Conservation (phyloP, 1,284 basidiomycete species). For the Cryptococcus neoformans region DNA sequence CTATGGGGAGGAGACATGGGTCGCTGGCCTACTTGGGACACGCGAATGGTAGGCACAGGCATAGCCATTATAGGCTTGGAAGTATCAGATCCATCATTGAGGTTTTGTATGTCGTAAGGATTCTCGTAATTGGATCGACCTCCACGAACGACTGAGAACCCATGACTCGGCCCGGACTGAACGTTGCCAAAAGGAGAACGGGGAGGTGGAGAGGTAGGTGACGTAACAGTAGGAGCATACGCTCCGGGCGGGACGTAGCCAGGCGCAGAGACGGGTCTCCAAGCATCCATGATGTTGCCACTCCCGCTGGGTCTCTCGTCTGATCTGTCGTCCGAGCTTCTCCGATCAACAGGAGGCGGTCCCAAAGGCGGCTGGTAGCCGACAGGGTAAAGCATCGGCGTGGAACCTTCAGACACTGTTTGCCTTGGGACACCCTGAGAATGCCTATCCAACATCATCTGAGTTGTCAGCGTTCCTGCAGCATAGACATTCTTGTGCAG, state of each 20-base stretch:
- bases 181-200: background rate
- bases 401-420: conserved; percentile 16
- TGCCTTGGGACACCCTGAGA: conserved; percentile 36
- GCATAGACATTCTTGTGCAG: conserved; percentile 43
- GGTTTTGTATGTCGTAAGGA: conserved; percentile 21
- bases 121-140: conserved; percentile 36
- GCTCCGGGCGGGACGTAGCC: conserved; percentile 20
- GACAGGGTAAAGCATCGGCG: conserved; percentile 16
- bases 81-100: background rate
- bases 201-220: conserved; percentile 11
- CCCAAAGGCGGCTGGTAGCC: conserved; percentile 22
- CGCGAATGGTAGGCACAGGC: conserved; percentile 20
- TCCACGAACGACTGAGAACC: conserved; percentile 45
- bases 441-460: conserved; percentile 50
- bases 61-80: background rate
- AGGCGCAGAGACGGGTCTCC: conserved; percentile 19
- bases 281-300: conserved; percentile 39
- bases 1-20: conserved; percentile 21
- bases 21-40: conserved; percentile 17
- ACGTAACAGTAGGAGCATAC: conserved; percentile 9
- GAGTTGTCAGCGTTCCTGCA: conserved; percentile 43
- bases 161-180: conserved; percentile 15
- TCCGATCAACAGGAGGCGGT: conserved; percentile 27
- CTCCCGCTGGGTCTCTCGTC: conserved; percentile 19
- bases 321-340: conserved; percentile 25